Evolutionary conservation across 2,329 filamentous ascomycete species (phyloP).

Genomic region (Cryphonectria radicalis): DNA sequence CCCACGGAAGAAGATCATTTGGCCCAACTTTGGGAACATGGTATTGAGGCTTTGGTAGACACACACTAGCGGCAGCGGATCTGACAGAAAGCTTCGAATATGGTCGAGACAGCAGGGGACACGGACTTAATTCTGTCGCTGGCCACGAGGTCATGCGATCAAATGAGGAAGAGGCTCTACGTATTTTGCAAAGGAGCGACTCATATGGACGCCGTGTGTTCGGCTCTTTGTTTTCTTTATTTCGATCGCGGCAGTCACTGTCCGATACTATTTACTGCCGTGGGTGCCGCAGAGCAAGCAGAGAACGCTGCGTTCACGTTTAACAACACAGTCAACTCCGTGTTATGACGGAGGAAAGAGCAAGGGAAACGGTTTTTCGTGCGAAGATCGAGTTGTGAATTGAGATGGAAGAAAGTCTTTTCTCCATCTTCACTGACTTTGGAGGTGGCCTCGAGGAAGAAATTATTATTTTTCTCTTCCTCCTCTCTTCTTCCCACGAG

Average conservation of each 20-base stretch:
- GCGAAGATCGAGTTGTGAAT: constrained; percentile 4
- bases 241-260: background rate
- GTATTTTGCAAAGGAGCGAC: constrained; percentile 1
- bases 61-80: constrained; percentile 16
- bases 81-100: constrained; percentile 16
- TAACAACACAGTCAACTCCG: constrained; percentile 5
- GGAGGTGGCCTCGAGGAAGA: constrained; percentile 7
- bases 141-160: constrained; percentile 3
- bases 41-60: constrained; percentile 11
- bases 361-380: constrained; percentile 16
- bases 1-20: constrained; percentile 16
- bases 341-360: constrained; percentile 1
- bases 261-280: background rate
- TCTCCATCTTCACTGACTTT: constrained; percentile 22
- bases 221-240: constrained; percentile 2
- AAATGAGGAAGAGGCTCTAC: background rate
- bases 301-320: background rate
- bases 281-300: constrained; percentile 3
- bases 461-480: background rate
- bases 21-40: constrained; percentile 15
- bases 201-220: constrained; percentile 5
- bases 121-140: constrained; percentile 12
- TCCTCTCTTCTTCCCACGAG: background rate
- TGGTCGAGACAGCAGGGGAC: background rate
- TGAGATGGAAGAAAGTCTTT: constrained; percentile 9